These are phyloP conservation scores for Dothiorella sarmentorum DNA, from an alignment of 2,329 filamentous ascomycete species.

Conservation along the genomic window DNA sequence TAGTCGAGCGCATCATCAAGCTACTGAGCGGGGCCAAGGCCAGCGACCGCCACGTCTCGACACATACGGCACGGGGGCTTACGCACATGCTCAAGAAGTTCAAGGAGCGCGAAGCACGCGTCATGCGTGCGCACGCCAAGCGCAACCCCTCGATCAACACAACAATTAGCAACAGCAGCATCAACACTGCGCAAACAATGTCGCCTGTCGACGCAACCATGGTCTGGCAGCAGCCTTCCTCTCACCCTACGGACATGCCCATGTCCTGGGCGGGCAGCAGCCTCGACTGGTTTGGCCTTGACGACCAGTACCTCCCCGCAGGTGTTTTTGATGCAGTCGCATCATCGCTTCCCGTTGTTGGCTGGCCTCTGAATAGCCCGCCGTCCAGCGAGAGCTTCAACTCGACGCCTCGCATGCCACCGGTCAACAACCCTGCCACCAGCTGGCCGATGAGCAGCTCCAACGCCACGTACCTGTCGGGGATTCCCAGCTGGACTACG, in stretches of 20 bases:
- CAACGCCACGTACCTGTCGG: constrained; percentile 10
- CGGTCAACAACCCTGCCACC: constrained; percentile 8
- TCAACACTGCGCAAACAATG: not conserved
- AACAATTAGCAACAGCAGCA: constrained; percentile 9
- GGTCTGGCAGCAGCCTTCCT: constrained; percentile 9
- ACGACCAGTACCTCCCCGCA: constrained; percentile 17
- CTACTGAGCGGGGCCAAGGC: constrained; percentile 32
- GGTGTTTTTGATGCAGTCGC: constrained; percentile 16
- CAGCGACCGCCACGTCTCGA: constrained; percentile 36
- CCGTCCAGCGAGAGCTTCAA: constrained; percentile 18
- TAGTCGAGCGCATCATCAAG: constrained; percentile 33
- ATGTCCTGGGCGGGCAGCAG: constrained; percentile 16
- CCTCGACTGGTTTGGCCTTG: constrained; percentile 17
- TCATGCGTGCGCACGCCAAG: constrained; percentile 13
- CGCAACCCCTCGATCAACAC: constrained; percentile 15
- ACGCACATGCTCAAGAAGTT: constrained; percentile 34
- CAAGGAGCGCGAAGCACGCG: constrained; percentile 18
- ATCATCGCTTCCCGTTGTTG: constrained; percentile 13
- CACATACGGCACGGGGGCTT: constrained; percentile 37
- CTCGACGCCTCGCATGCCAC: constrained; percentile 16
- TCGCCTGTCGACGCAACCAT: constrained; percentile 2
- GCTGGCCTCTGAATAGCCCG: constrained; percentile 16
- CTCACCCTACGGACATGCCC: not conserved
- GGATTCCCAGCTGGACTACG: constrained; percentile 13
- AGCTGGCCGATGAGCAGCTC: constrained; percentile 15